phyloP scores from a whole-genome alignment of 805 yeast species.

The Sugiyamaella mastotermitis region DNA sequence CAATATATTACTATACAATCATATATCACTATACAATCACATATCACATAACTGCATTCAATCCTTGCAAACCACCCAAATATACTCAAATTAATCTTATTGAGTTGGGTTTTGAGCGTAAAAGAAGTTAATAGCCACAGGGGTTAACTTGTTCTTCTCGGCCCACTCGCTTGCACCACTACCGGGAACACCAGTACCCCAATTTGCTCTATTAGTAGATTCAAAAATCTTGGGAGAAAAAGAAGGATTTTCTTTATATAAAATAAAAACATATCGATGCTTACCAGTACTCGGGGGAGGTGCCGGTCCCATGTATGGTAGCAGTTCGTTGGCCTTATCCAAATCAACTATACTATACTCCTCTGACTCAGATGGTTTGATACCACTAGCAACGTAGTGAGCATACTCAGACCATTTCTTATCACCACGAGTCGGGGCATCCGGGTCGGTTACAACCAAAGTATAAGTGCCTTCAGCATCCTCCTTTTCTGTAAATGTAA shows the following conservation, averaged over 20 bases:
- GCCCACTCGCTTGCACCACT: constrained; percentile 76
- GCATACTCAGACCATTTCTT: constrained; percentile 84
- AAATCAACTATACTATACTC: constrained; percentile 19
- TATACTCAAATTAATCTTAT: no score
- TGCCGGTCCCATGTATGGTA: constrained; percentile 70
- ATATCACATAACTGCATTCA: no score
- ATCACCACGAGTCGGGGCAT: constrained; percentile 81
- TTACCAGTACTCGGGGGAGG: constrained; percentile 86
- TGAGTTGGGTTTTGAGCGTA: constrained; percentile 50
- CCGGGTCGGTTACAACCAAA: constrained; percentile 84
- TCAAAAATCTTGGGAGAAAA: constrained; percentile 30
- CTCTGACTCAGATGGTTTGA: constrained; percentile 25
- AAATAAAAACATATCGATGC: constrained; percentile 77
- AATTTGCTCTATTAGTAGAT: constrained; percentile 55
- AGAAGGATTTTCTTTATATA: constrained; percentile 52
- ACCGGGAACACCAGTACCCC: constrained; percentile 86
- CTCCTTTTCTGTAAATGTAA: constrained; percentile 49
- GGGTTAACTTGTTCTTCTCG: constrained; percentile 47
- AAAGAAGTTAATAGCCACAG: constrained; percentile 77
- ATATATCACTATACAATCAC: no score
- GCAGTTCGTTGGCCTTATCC: constrained; percentile 17
- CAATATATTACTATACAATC: no score
- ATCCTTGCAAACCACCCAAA: no score
- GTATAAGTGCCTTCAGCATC: constrained; percentile 52
- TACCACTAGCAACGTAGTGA: constrained; percentile 55